These are phyloP conservation scores for Tetradesmus lagerheimii DNA, from an alignment of 139 green algal species.

Conservation along the genomic window DNA sequence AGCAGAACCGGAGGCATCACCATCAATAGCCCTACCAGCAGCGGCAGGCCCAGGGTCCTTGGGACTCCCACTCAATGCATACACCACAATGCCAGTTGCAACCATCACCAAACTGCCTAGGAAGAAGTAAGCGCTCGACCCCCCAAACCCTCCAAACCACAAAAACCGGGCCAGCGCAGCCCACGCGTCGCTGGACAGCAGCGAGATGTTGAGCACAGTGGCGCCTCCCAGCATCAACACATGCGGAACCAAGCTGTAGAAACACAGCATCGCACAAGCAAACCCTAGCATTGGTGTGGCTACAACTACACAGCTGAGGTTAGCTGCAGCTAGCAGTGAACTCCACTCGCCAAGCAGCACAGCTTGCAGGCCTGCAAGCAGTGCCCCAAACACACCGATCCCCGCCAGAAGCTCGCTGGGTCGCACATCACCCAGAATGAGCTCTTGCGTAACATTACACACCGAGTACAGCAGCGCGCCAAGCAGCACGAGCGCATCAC, in stretches of 20 bases:
- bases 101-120: constrained; percentile 31
- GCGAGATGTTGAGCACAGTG: constrained; percentile 83
- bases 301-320: not conserved
- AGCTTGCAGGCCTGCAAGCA: constrained; percentile 59
- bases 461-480: constrained; percentile 77
- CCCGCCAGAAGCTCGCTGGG: constrained; percentile 61
- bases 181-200: constrained; percentile 84
- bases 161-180: constrained; percentile 58
- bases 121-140: constrained; percentile 50
- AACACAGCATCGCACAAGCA: constrained; percentile 69
- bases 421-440: constrained; percentile 56
- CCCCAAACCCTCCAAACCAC: constrained; percentile 72
- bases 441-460: constrained; percentile 78
- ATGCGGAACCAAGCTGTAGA: constrained; percentile 73
- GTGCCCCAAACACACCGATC: constrained; percentile 65
- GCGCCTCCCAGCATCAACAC: constrained; percentile 68
- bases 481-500: constrained; percentile 79
- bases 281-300: constrained; percentile 61
- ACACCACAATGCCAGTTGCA: constrained; percentile 50
- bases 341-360: constrained; percentile 51
- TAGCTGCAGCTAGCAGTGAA: not conserved
- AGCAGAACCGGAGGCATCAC: not conserved
- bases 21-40: not conserved
- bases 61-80: constrained; percentile 26
- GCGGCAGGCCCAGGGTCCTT: not conserved